Base-by-base conservation (phyloP, 176 grass and related monocot genomes). In the Triticum monococcum region DNA sequence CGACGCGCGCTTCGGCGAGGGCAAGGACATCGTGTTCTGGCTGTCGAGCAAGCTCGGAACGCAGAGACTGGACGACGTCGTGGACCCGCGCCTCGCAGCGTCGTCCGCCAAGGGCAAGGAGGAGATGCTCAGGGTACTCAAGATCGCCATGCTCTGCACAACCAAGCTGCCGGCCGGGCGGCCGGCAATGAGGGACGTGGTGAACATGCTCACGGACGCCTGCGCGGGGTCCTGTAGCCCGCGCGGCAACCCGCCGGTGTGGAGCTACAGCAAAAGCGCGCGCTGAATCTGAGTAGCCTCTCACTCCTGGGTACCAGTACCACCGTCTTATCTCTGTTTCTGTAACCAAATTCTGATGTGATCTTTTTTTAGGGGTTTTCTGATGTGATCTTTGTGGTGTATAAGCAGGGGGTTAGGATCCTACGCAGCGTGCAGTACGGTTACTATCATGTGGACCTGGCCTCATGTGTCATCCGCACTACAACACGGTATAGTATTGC, bases 121-220 rank as follows among this genome's bases (percentile, higher is more conserved):
- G 12, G 89, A 83, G 64, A 98, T 98, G 91, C 26, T 90, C 32
- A 93, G 65, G 90, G 78, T 95, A 68, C 88, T 98, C 33, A 95
- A 81, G 82, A 83, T 98, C 75, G 93, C 91, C 5, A 30, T 95
- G 33, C 91, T 92, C 31, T 98, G 95, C 86, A 98, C 93, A 5
- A 64, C 62, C 10, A 90, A 84, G 56, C 67, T 88, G 75, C 91
- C 93, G 32, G 84, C 95, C 5, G 54, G 16, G 5, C 33, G 95
- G 25, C 95, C 95, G 4, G 89, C 91, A 5, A 98, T 95, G 95
- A 91, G 95, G 81, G 93, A 98, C 80, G 95, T 95, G 24, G 93
- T 93, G 35, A 98, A 93, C 57, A 98, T 93, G 95, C 91, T 98
- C 61, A 65, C 73, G 2, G 88, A 95, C 83, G 89, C 86, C 50